Conservation (phyloP, 75 land plant genomes). For the Cupressus sempervirens region DNA sequence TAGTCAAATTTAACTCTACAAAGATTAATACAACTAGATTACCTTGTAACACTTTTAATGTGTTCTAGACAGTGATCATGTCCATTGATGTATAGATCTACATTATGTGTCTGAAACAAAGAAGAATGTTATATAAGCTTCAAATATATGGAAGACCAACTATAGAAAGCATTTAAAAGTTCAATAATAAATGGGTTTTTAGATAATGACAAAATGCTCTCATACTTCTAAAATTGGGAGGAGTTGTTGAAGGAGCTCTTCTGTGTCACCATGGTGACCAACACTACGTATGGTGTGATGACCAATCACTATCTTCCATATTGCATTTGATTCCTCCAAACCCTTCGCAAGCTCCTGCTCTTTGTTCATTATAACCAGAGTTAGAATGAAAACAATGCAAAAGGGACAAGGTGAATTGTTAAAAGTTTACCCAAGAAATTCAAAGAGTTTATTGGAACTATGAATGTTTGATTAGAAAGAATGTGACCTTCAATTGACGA, state of each 20-base stretch:
- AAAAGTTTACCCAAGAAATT: background rate
- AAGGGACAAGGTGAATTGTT: background rate
- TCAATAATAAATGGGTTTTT: too few relatives aligned
- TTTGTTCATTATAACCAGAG: background rate
- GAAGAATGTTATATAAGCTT: background rate
- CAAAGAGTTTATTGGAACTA: background rate
- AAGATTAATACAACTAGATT: background rate
- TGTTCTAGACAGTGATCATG: slow-evolving; percentile 95
- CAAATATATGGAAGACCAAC: too few relatives aligned
- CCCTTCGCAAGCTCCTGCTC: slow-evolving; percentile 59
- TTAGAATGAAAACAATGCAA: background rate
- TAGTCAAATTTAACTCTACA: too few relatives aligned
- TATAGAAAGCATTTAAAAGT: too few relatives aligned
- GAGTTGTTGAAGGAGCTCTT: slow-evolving; percentile 49
- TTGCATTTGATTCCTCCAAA: slow-evolving; percentile 58
- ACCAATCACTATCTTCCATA: slow-evolving; percentile 93
- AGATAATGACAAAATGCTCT: too few relatives aligned
- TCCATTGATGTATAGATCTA: slow-evolving; percentile 86
- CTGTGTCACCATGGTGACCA: slow-evolving; percentile 76
- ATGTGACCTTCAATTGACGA: slow-evolving; percentile 33
- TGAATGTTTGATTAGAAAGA: background rate
- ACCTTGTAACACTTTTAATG: slow-evolving; percentile 79
- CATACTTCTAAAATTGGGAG: slow-evolving; percentile 78
- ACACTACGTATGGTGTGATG: slow-evolving; percentile 87
- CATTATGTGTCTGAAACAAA: slow-evolving; percentile 18